A percentile compares a stretch with the other conserved stretches of the same genome.
Conservation (phyloP, 768 basidiomycete species). For the Phaeotremella skinneri region DNA sequence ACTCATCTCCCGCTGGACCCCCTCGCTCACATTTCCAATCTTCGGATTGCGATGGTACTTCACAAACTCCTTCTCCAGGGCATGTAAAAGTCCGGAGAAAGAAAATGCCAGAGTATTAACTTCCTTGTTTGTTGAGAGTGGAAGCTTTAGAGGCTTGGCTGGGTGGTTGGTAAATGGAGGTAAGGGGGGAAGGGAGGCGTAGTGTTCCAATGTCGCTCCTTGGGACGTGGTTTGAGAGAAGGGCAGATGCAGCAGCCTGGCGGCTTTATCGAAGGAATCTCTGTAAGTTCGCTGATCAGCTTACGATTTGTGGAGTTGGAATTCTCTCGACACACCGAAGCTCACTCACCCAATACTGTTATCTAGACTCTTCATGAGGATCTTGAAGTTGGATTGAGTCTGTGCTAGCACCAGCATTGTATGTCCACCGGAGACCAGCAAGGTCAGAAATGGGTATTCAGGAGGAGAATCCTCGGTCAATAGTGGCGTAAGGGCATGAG, state of each 20-base stretch:
- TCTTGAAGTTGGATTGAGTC: conserved; percentile 61
- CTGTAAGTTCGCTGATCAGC: conserved; percentile 26
- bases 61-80: conserved; percentile 62
- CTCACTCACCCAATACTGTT: conserved; percentile 63
- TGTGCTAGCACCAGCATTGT: conserved; percentile 77
- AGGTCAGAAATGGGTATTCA: conserved; percentile 77
- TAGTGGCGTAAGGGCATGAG: conserved; percentile 78
- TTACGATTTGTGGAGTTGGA: background rate
- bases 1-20: conserved; percentile 56
- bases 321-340: background rate
- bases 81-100: conserved; percentile 71
- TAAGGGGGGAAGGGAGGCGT: conserved; percentile 26
- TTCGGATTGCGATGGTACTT: conserved; percentile 53
- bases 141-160: conserved; percentile 24
- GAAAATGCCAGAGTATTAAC: conserved; percentile 65
- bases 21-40: conserved; percentile 23
- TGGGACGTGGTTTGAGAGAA: conserved; percentile 18
- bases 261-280: conserved; percentile 77
- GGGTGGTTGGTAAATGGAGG: conserved; percentile 22
- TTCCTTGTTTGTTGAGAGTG: conserved; percentile 12
- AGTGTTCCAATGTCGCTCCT: conserved; percentile 27
- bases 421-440: conserved; percentile 92
- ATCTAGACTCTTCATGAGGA: conserved; percentile 72
- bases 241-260: conserved; percentile 65
- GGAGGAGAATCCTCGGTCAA: conserved; percentile 61